Conservation (phyloP, 768 basidiomycete genomes). For the Rhodosporidiobolus odoratus region DNA sequence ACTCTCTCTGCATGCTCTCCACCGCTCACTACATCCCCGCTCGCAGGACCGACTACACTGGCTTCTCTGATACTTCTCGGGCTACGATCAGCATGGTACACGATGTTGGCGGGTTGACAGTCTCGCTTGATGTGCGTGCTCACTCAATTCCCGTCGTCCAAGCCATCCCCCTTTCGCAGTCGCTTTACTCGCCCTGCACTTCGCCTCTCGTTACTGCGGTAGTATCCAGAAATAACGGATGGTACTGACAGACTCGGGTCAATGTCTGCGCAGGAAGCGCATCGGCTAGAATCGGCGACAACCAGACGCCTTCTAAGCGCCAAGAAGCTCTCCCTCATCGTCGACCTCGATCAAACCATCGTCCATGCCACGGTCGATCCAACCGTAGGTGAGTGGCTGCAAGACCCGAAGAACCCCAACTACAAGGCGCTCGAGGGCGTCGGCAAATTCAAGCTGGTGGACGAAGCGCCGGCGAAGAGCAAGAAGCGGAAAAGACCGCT, state of each 20-base stretch:
- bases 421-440: slow-evolving; percentile 88
- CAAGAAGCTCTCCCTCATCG: slow-evolving; percentile 84
- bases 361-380: slow-evolving; percentile 98
- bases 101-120: slow-evolving; percentile 54
- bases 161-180: not conserved
- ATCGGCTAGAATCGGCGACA: slow-evolving; percentile 76
- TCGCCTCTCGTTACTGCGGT: not conserved
- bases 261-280: slow-evolving; percentile 60
- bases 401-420: slow-evolving; percentile 78
- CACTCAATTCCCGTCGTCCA: not conserved
- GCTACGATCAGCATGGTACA: slow-evolving; percentile 93
- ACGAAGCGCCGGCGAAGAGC: slow-evolving; percentile 59
- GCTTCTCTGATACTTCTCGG: slow-evolving; percentile 76
- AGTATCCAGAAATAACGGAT: no score
- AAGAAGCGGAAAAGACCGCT: not conserved
- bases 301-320: slow-evolving; percentile 68
- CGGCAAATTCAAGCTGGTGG: slow-evolving; percentile 75
- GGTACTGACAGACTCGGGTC: not conserved
- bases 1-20: slow-evolving; percentile 29
- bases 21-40: not conserved
- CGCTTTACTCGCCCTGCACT: not conserved
- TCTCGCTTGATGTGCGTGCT: slow-evolving; percentile 19
- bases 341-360: slow-evolving; percentile 98
- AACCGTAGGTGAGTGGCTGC: slow-evolving; percentile 95
- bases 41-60: slow-evolving; percentile 71